Conservation (phyloP, 768 basidiomycete species). For the Suillus lakei region DNA sequence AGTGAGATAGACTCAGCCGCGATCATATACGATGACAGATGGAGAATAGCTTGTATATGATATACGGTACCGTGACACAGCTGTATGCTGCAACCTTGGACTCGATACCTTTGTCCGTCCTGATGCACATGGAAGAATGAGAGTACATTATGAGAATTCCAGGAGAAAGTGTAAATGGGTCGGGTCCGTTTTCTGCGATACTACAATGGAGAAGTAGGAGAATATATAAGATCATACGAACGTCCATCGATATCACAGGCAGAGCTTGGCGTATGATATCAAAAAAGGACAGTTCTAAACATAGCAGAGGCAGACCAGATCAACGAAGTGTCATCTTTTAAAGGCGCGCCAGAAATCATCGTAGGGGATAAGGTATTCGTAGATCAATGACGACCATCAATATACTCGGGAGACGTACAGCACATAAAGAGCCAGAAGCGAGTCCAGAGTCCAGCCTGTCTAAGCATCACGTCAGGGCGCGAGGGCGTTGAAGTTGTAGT, state of each 20-base stretch:
- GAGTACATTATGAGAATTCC: no score
- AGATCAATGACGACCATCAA: constrained; percentile 25
- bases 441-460: neutral
- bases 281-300: neutral
- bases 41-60: no score
- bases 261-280: neutral
- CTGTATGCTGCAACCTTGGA: no score
- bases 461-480: neutral
- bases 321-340: neutral
- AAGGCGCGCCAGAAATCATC: neutral
- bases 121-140: no score
- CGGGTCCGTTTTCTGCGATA: no score
- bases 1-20: neutral
- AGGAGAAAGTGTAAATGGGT: no score
- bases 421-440: neutral
- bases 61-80: no score
- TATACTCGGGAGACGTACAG: neutral
- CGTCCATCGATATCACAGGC: no score
- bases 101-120: no score
- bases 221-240: neutral
- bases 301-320: neutral
- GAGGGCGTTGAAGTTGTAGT: neutral
- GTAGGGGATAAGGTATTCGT: neutral
- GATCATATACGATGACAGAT: neutral
- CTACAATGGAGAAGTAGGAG: no score